Conservation (phyloP, 768 basidiomycete species). For the Rubroboletus pulcherrimus region DNA sequence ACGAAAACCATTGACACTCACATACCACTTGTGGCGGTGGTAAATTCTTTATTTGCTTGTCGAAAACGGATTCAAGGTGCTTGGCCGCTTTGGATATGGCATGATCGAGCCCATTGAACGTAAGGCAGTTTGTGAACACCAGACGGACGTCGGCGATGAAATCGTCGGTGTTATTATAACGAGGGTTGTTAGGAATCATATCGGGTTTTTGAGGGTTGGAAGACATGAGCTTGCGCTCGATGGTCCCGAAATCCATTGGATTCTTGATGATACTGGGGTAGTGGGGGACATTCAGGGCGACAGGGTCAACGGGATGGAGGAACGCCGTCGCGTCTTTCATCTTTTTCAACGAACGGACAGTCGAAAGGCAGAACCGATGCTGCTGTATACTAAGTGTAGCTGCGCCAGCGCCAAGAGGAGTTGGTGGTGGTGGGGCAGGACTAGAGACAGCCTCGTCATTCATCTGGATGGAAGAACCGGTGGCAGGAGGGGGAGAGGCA, state of each 20-base stretch:
- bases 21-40: slow-evolving; percentile 75
- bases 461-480: slow-evolving; percentile 35
- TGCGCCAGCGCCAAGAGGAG: slow-evolving; percentile 10
- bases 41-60: slow-evolving; percentile 82
- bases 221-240: slow-evolving; percentile 80
- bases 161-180: slow-evolving; percentile 73
- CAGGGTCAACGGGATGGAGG: slow-evolving; percentile 81
- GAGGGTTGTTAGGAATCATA: slow-evolving; percentile 63
- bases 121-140: slow-evolving; percentile 82
- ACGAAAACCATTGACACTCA: slow-evolving; percentile 20
- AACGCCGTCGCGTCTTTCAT: slow-evolving; percentile 81
- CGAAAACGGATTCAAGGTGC: slow-evolving; percentile 78
- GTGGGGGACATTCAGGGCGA: slow-evolving; percentile 81
- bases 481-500: slow-evolving; percentile 70
- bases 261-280: slow-evolving; percentile 82
- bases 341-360: slow-evolving; percentile 81
- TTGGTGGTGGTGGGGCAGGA: slow-evolving; percentile 10
- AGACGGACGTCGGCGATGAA: slow-evolving; percentile 83
- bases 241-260: slow-evolving; percentile 93
- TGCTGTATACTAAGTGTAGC: slow-evolving; percentile 63
- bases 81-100: slow-evolving; percentile 74
- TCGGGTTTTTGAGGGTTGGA: slow-evolving; percentile 81
- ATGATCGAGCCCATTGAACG: slow-evolving; percentile 94
- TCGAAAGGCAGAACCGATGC: slow-evolving; percentile 73
- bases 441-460: slow-evolving; percentile 24